Evolutionary conservation across 2,329 filamentous ascomycete species (phyloP).

Genomic region (Epichloe aotearoae): DNA sequence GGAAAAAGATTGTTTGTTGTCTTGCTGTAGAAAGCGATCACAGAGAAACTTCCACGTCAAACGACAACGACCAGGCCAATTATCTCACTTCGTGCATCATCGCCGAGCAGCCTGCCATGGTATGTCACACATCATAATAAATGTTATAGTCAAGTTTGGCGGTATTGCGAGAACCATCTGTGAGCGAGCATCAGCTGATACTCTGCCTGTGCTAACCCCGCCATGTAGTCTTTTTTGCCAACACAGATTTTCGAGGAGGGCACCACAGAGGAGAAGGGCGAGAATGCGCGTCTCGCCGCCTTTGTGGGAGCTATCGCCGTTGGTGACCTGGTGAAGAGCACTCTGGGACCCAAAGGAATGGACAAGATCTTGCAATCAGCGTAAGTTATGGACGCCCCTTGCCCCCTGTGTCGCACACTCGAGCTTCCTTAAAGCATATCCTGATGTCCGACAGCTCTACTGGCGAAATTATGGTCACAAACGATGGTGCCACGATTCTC

Average conservation of each 20-base stretch:
- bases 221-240: constrained; percentile 55
- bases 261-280: constrained; percentile 93
- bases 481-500: constrained; percentile 95
- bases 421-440: constrained; percentile 3
- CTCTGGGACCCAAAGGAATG: constrained; percentile 94
- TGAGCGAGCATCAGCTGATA: background rate
- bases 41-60: constrained; percentile 1
- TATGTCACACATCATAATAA: background rate
- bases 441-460: constrained; percentile 52
- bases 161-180: background rate
- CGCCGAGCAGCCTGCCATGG: constrained; percentile 1
- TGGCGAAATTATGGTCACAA: constrained; percentile 94
- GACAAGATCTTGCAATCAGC: constrained; percentile 96
- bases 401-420: background rate
- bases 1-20: constrained; percentile 11
- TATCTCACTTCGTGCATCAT: background rate
- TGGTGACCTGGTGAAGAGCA: constrained; percentile 94
- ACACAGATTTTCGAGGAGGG: constrained; percentile 98
- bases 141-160: background rate
- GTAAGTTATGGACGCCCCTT: constrained; percentile 37
- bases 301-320: constrained; percentile 98
- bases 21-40: constrained; percentile 10
- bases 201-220: constrained; percentile 10
- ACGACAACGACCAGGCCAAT: constrained; percentile 5
- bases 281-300: constrained; percentile 96